phyloP scores from a whole-genome alignment of 2,329 filamentous ascomycete genomes.

The Fusarium humuli region DNA sequence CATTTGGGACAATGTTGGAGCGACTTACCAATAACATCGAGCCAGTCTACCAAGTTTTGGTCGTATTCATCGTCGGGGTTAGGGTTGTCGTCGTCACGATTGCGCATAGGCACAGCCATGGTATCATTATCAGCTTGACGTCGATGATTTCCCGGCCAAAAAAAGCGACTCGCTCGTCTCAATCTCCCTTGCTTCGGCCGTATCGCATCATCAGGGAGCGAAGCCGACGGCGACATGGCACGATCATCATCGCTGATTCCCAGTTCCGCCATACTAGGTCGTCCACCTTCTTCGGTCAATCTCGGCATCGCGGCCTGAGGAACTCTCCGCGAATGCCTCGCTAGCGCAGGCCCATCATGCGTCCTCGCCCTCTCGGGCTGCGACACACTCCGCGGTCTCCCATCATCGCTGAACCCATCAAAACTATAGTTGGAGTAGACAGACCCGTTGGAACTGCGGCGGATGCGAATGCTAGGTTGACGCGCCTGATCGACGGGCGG shows the following conservation, averaged over 20 bases:
- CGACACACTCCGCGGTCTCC: constrained; percentile 52
- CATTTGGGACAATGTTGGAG: too few relatives aligned
- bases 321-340: constrained; percentile 48
- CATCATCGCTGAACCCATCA: constrained; percentile 27
- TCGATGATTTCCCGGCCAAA: constrained; percentile 44
- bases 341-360: constrained; percentile 33
- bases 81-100: constrained; percentile 18
- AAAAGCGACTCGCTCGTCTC: constrained; percentile 43
- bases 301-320: constrained; percentile 54
- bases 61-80: constrained; percentile 51
- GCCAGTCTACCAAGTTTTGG: constrained; percentile 55
- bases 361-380: constrained; percentile 49
- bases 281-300: constrained; percentile 54
- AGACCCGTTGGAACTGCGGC: constrained; percentile 42
- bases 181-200: constrained; percentile 9
- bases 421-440: constrained; percentile 32
- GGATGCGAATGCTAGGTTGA: constrained; percentile 45
- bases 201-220: constrained; percentile 44
- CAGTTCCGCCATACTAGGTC: constrained; percentile 53
- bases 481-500: constrained; percentile 35
- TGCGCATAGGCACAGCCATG: background rate
- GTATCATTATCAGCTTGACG: constrained; percentile 15
- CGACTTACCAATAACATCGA: constrained; percentile 55
- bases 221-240: constrained; percentile 44
- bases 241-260: constrained; percentile 31